Conservation (phyloP, 495 filamentous ascomycete genomes). For the Aspergillus kassunensis region DNA sequence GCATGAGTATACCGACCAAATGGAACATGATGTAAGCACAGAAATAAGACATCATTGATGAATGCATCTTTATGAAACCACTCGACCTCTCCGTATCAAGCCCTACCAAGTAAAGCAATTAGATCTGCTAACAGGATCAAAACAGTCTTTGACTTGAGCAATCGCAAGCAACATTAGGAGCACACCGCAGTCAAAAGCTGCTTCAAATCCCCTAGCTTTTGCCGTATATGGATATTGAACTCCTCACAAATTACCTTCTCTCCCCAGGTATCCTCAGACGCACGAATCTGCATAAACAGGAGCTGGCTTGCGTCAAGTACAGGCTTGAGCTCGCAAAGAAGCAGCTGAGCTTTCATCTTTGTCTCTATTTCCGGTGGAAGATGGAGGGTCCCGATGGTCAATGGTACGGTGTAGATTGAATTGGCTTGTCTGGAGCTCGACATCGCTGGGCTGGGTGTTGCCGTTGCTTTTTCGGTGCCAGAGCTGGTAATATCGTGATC, state of each 20-base stretch:
- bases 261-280: neutral
- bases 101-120: too few species aligned
- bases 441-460: neutral
- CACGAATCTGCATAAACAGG: neutral
- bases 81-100: too few species aligned
- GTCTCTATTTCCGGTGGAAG: neutral
- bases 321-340: neutral
- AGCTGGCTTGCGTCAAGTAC: neutral
- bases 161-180: too few species aligned
- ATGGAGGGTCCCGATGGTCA: neutral
- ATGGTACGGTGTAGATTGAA: neutral
- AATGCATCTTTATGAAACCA: too few species aligned
- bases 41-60: too few species aligned
- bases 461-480: neutral
- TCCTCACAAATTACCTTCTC: neutral
- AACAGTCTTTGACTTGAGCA: too few species aligned
- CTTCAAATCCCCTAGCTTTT: neutral
- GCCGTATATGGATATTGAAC: neutral
- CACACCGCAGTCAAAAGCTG: neutral
- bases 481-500: neutral
- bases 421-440: neutral
- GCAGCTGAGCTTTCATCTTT: neutral
- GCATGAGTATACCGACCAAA: too few species aligned
- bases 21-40: too few species aligned
- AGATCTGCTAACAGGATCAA: too few species aligned